A percentile compares a stretch with the other conserved stretches of the same genome.
phyloP scores from a whole-genome alignment of 2,329 filamentous ascomycete species.

The Domatiomyces globalis region DNA sequence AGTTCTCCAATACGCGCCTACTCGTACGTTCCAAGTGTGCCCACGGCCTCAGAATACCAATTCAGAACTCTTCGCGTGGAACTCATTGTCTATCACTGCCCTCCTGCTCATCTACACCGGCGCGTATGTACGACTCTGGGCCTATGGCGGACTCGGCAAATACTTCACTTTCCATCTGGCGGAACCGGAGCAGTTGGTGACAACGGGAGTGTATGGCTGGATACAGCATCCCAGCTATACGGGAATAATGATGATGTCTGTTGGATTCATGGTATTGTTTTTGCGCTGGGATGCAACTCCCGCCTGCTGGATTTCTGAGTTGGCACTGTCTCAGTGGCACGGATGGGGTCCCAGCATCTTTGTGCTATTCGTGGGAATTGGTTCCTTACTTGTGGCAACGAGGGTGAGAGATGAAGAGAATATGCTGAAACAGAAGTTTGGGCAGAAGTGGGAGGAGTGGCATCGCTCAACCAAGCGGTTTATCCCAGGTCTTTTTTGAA shows the following conservation, averaged over 20 bases:
- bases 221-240: conserved; percentile 42
- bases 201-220: conserved; percentile 35
- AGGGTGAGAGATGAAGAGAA: conserved; percentile 37
- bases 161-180: conserved; percentile 42
- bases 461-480: conserved; percentile 36
- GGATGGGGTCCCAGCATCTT: conserved; percentile 9
- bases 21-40: background rate
- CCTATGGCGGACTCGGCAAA: conserved; percentile 34
- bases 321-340: conserved; percentile 2
- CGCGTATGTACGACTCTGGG: conserved; percentile 22
- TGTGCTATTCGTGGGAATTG: conserved; percentile 1
- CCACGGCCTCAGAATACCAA: background rate
- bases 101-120: conserved; percentile 9
- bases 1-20: background rate
- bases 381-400: conserved; percentile 16
- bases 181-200: conserved; percentile 33
- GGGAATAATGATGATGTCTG: conserved; percentile 26
- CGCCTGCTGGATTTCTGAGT: conserved; percentile 25
- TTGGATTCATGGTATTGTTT: conserved; percentile 19
- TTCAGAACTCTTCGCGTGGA: background rate
- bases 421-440: conserved; percentile 37
- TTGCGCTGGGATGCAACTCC: conserved; percentile 27
- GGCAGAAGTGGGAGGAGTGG: conserved; percentile 36
- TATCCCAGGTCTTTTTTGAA: conserved; percentile 32
- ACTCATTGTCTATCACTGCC: background rate